A percentile compares a stretch with the other conserved stretches of the same genome.
phyloP scores from a whole-genome alignment of 2,329 filamentous ascomycete species.

The Massarina eburnea region DNA sequence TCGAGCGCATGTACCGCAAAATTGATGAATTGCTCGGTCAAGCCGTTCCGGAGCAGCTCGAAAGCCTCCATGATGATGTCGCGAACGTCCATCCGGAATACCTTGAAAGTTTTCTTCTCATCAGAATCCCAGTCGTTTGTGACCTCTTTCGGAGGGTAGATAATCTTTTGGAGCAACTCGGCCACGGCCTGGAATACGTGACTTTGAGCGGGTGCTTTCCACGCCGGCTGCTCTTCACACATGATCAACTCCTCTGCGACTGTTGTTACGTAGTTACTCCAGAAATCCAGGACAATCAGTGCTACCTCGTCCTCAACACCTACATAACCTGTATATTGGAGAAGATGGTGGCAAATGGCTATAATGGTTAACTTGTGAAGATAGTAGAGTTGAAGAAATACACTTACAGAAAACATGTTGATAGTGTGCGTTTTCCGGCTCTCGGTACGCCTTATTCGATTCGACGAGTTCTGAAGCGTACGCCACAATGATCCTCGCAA shows the following conservation, averaged over 20 bases:
- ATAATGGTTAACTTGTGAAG: slow-evolving; percentile 8
- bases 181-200: slow-evolving; percentile 67
- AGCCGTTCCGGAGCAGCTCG: slow-evolving; percentile 50
- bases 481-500: slow-evolving; percentile 40
- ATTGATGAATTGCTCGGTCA: slow-evolving; percentile 52
- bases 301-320: slow-evolving; percentile 75
- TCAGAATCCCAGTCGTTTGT: slow-evolving; percentile 70
- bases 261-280: slow-evolving; percentile 74
- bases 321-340: slow-evolving; percentile 66
- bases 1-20: slow-evolving; percentile 47
- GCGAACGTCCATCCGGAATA: slow-evolving; percentile 76
- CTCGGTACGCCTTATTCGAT: slow-evolving; percentile 49
- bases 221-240: slow-evolving; percentile 45
- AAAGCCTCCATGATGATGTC: slow-evolving; percentile 76
- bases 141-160: slow-evolving; percentile 62
- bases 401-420: slow-evolving; percentile 41
- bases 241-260: slow-evolving; percentile 57
- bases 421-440: slow-evolving; percentile 42
- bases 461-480: slow-evolving; percentile 39
- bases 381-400: neutral
- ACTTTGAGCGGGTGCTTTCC: slow-evolving; percentile 61
- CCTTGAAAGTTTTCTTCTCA: slow-evolving; percentile 67
- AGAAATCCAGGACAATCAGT: slow-evolving; percentile 75
- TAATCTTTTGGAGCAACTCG: slow-evolving; percentile 68
- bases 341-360: slow-evolving; percentile 62